Base-by-base conservation (phyloP, 192 early-diverging fungal species). In the Backusella liffmaniae region DNA sequence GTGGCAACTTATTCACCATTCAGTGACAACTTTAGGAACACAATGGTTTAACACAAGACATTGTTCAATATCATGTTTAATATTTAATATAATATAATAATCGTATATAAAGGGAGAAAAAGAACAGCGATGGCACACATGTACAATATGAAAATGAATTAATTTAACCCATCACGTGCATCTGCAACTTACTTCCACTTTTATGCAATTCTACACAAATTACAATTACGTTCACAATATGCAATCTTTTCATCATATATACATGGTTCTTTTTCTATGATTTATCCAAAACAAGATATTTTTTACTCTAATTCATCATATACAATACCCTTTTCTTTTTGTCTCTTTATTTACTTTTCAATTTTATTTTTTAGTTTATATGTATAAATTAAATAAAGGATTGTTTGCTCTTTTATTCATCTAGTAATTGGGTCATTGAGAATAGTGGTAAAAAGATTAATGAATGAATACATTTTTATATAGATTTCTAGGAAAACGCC, bases 341-440 rank as follows among this genome's bases (percentile, higher is more conserved):
- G 7, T 53, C n/a, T 53, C 16, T 62, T 59, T 59, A 12, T 29
- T 62, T 62, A 29, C 56, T 62, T 62, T 29, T 62, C 29, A 0
- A 62, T 26, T 62, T 29, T 29, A 29, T 5, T 49, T 44, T 49
- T 49, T 16, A n/a, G 18, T 49, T 49, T 16, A 49, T 49, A 49
- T 62, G 26, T 62, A 29, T 62, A 62, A 62, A 62, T 62, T 62
- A 62, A 62, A 62, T 62, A 62, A 62, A 62, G 23, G n/a, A 62
- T 29, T 62, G 26, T 62, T 62, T 62, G 56, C 4, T 62, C 23
- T 62, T 62, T 29, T 29, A 62, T 62, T 62, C 12, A 26, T 26
- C 56, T 62, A 62, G 56, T 62, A 62, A 62, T 29, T 29, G 23
- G 56, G 56, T 29, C 56, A 62, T 15, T 62, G 23, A 62, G 23